These are phyloP conservation scores for Candida endomychidarum DNA, from an alignment of 805 yeast genomes.

Conservation along the genomic window DNA sequence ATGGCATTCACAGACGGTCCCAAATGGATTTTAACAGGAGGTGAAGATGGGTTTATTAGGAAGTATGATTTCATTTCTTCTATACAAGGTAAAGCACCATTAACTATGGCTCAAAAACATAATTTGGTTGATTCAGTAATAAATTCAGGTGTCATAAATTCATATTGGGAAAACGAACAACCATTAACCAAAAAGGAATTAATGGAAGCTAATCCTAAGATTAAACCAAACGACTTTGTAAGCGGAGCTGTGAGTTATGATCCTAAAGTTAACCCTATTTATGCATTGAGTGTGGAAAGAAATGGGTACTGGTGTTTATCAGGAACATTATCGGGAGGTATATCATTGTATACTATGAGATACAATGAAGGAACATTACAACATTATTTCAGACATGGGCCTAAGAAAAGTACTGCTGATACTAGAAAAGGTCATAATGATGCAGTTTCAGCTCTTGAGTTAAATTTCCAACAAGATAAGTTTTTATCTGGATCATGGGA, in stretches of 20 bases:
- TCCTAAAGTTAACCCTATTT: conserved; percentile 79
- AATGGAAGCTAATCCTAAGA: conserved; percentile 33
- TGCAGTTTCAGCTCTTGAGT: conserved; percentile 68
- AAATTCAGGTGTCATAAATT: conserved; percentile 76
- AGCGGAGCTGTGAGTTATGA: conserved; percentile 45
- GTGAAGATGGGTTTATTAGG: conserved; percentile 91
- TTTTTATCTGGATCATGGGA: conserved; percentile 93
- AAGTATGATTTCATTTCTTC: conserved; percentile 85
- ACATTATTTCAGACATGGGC: conserved; percentile 58
- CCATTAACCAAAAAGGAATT: conserved; percentile 55
- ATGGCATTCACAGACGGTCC: conserved; percentile 76
- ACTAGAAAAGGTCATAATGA: conserved; percentile 55
- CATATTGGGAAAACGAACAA: conserved; percentile 97
- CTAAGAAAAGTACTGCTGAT: conserved; percentile 26
- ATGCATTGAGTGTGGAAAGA: conserved; percentile 78
- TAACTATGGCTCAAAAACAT: conserved; percentile 90
- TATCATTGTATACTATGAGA: conserved; percentile 77
- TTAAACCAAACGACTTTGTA: conserved; percentile 34
- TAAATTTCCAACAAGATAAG: conserved; percentile 60
- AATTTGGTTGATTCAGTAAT: conserved; percentile 81
- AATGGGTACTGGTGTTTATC: conserved; percentile 82
- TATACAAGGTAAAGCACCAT: conserved; percentile 79
- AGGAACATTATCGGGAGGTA: conserved; percentile 84
- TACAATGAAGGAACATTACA: conserved; percentile 79
- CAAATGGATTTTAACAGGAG: conserved; percentile 89